These are phyloP conservation scores for Xylariaceae sp. DNA, from an alignment of 2,329 filamentous ascomycete species.

Conservation along the genomic window DNA sequence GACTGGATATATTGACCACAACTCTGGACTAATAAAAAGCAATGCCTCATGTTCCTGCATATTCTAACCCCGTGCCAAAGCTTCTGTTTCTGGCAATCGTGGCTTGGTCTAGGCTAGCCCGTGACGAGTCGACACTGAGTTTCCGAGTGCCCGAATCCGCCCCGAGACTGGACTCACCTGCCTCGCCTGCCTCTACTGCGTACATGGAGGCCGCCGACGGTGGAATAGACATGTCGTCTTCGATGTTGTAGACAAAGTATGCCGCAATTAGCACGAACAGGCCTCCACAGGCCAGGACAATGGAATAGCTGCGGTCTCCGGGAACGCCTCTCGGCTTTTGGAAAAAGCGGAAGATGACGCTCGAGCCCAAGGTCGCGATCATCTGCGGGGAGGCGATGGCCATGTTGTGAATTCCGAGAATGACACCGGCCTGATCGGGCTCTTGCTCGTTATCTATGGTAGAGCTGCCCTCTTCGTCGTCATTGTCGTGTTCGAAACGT, in stretches of 20 bases:
- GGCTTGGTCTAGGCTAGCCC: conserved; percentile 42
- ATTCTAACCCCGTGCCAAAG: conserved; percentile 43
- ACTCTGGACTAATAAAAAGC: too few relatives aligned
- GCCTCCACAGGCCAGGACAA: conserved; percentile 81
- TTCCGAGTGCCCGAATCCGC: conserved; percentile 32
- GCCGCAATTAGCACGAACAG: conserved; percentile 71
- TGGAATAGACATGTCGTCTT: conserved; percentile 48
- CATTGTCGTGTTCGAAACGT: conserved; percentile 18
- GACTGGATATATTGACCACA: too few relatives aligned
- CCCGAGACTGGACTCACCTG: conserved; percentile 27
- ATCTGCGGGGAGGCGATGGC: conserved; percentile 89
- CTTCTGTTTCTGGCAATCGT: conserved; percentile 45
- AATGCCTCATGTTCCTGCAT: conserved; percentile 26
- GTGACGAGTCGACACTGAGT: conserved; percentile 38
- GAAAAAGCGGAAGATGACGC: conserved; percentile 73
- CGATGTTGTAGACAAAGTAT: conserved; percentile 62
- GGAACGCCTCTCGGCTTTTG: conserved; percentile 83
- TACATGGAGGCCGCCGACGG: conserved; percentile 33
- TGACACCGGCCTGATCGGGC: conserved; percentile 76
- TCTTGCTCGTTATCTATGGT: conserved; percentile 48
- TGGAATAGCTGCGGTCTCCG: conserved; percentile 80
- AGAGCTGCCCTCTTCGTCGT: conserved; percentile 15
- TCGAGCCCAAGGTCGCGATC: conserved; percentile 78
- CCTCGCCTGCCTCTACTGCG: conserved; percentile 38
- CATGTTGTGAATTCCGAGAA: conserved; percentile 94